Conservation (phyloP, 2,329 filamentous ascomycete species). For the Botrytis deweyae region DNA sequence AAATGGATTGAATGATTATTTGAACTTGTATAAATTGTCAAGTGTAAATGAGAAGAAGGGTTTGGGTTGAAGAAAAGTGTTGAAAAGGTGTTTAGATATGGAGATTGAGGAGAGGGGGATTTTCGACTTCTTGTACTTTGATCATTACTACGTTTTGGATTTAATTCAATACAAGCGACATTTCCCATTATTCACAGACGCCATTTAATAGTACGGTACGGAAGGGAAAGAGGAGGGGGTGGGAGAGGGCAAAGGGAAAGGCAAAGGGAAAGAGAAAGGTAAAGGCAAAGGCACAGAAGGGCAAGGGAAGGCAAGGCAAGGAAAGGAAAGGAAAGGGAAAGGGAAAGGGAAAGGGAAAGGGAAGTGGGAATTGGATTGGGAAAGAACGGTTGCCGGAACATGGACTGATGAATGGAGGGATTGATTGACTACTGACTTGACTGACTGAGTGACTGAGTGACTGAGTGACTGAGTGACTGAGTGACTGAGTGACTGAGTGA, state of each 20-base stretch:
- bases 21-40: background rate
- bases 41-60: constrained; percentile 22
- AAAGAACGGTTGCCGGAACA: constrained; percentile 20
- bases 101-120: background rate
- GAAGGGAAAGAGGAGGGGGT: background rate
- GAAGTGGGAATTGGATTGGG: constrained; percentile 14
- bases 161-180: constrained; percentile 16
- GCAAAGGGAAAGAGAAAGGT: background rate
- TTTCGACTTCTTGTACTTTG: constrained; percentile 17
- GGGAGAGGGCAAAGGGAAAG: background rate
- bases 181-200: background rate
- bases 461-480: background rate
- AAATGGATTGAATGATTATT: constrained; percentile 33
- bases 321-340: background rate
- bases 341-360: background rate
- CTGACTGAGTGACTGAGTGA: background rate
- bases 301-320: too few species aligned
- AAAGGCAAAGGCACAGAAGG: background rate
- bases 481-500: background rate
- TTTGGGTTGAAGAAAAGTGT: background rate
- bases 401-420: background rate
- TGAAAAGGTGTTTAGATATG: background rate
- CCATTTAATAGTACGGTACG: background rate
- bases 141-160: constrained; percentile 16
- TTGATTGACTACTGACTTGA: background rate